Percentiles rank a stretch among this genome's conserved stretches.
These are phyloP conservation scores for Linnemannia hyalina DNA, from an alignment of 192 early-diverging fungal species.

Conservation along the genomic window DNA sequence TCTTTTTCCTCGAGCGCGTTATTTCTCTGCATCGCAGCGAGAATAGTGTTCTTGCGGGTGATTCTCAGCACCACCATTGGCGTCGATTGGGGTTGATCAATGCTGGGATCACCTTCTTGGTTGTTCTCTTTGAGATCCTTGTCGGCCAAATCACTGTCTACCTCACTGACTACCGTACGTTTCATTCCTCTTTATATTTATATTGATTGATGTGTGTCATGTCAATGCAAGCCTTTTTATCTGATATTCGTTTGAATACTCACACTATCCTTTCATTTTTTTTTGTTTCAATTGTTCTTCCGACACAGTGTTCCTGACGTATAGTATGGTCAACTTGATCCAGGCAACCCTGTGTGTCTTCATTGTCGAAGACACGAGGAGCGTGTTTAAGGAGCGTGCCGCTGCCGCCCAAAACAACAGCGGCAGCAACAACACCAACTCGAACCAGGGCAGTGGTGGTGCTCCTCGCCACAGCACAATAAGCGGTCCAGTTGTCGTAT, in stretches of 20 bases:
- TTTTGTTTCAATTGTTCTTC: neutral
- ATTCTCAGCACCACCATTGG: slow-evolving; percentile 41
- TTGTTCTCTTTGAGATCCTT: slow-evolving; percentile 50
- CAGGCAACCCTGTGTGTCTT: slow-evolving; percentile 43
- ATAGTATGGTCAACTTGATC: slow-evolving; percentile 48
- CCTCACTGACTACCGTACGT: slow-evolving; percentile 41
- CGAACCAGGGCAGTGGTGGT: slow-evolving; percentile 2
- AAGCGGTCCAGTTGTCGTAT: neutral
- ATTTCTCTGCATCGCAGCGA: slow-evolving; percentile 39
- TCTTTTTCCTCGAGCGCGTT: slow-evolving; percentile 52
- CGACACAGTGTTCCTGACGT: slow-evolving; percentile 41
- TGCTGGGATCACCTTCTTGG: slow-evolving; percentile 49
- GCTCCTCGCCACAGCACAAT: neutral
- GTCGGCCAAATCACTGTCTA: slow-evolving; percentile 51
- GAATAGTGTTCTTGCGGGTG: neutral
- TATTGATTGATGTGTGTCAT: neutral
- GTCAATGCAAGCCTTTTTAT: neutral
- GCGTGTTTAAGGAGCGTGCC: slow-evolving; percentile 46
- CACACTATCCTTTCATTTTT: neutral
- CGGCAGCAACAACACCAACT: slow-evolving; percentile 3
- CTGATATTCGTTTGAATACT: neutral
- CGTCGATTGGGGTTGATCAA: slow-evolving; percentile 50
- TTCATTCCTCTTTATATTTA: neutral
- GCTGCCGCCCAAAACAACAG: slow-evolving; percentile 29
- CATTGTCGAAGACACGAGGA: slow-evolving; percentile 51